Conservation (phyloP, 495 filamentous ascomycete species). For the Neurospora tetrasperma region DNA sequence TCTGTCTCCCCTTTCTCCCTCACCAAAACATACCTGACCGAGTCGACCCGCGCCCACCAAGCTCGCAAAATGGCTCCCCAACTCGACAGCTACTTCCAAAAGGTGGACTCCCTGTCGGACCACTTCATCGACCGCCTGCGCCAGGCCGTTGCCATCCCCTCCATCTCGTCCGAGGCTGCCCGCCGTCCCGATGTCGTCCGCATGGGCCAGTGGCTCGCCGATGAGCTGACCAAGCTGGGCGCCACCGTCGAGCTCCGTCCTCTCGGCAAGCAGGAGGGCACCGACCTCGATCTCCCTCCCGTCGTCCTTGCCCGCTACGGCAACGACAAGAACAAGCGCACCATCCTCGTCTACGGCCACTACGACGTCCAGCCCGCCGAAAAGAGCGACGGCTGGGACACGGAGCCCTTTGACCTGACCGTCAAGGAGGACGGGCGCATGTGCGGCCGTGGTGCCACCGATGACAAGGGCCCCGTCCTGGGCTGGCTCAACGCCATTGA, state of each 20-base stretch:
- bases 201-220: conserved; percentile 88
- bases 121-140: conserved; percentile 87
- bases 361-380: conserved; percentile 97
- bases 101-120: conserved; percentile 75
- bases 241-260: conserved; percentile 74
- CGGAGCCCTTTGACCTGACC: conserved; percentile 86
- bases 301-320: conserved; percentile 88
- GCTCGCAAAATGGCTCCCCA: conserved; percentile 69
- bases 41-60: conserved; percentile 38
- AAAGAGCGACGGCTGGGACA: conserved; percentile 91
- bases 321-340: conserved; percentile 80
- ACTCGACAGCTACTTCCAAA: conserved; percentile 72
- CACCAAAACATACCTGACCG: conserved; percentile 32
- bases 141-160: conserved; percentile 91
- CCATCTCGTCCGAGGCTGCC: conserved; percentile 81
- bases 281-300: conserved; percentile 84
- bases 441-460: conserved; percentile 91
- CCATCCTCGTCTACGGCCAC: conserved; percentile 94
- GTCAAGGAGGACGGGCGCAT: conserved; percentile 84
- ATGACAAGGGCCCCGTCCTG: conserved; percentile 96
- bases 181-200: conserved; percentile 83
- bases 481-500: conserved; percentile 98
- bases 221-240: conserved; percentile 71
- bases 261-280: conserved; percentile 82
- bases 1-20: not conserved